Base-by-base conservation (phyloP, 2,329 filamentous ascomycete genomes). In the Sarocladium strictum region DNA sequence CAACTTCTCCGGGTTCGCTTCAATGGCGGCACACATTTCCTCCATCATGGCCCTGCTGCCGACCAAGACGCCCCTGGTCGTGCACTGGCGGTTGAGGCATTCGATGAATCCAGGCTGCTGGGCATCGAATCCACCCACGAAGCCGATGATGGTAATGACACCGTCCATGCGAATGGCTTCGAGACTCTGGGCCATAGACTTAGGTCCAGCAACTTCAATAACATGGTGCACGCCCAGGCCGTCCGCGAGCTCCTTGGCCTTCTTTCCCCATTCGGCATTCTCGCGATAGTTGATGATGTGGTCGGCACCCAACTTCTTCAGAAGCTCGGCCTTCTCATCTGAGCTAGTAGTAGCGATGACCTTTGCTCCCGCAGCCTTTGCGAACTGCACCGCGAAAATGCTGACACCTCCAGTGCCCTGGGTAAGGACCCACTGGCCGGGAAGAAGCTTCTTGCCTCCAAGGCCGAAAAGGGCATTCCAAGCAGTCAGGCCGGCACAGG, bases 321-420 rank as follows among this genome's bases (percentile, higher is more conserved):
- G 66, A 11, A 64, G 59, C 59, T 69, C 66, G 29, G 64, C 71
- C 66, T 78, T 79, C n/a, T 69, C 72, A 27, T 63, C 62, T 9
- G 73, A 73, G 19, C 69, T 71, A 0, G 76, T 79, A 2, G 76
- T 78, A 29, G 75, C 74, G 54, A 79, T 75, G 57, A 78, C 75
- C 9, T 58, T 71, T 5, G 75, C 76, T 43, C 76, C 75, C 3
- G 72, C 74, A 1, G 73, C 74, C 62, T 76, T 76, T 54, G 76
- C 76, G 58, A 79, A 77, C 68, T 78, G 85, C n/a, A 87, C 66
- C 3, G 78, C 85, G 56, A 86, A 86, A 57, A 87, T 75, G 58
- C 77, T 81, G 7, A 89, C 85, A 56, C 85, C 85, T 19, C 86
- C 85, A 0, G 84, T 88, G n/a, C 85, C 86, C 67, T 88, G 83